Percentiles rank a stretch among this genome's conserved stretches.
phyloP scores from a whole-genome alignment of 768 basidiomycete genomes.

The Hygrophoropsis aurantiaca region DNA sequence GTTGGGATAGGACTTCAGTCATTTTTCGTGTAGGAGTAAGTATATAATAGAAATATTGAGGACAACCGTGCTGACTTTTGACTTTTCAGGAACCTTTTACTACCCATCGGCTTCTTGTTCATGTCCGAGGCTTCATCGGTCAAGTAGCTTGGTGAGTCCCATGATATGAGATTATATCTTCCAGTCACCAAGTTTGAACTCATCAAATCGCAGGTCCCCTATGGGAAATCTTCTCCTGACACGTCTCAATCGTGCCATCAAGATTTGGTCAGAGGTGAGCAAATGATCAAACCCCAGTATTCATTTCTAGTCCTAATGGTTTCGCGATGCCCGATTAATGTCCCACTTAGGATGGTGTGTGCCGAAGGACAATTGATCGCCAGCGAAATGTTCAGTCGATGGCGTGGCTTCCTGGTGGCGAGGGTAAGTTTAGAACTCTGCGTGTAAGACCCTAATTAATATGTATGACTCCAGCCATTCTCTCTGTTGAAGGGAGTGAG shows the following conservation, averaged over 20 bases:
- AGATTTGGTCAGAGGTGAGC: conserved; percentile 51
- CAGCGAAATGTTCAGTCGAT: conserved; percentile 47
- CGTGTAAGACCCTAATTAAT: conserved; percentile 8
- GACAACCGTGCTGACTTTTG: conserved; percentile 14
- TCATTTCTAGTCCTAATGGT: conserved; percentile 7
- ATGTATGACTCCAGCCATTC: conserved; percentile 37
- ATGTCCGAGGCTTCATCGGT: conserved; percentile 51
- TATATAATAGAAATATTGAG: conserved; percentile 5
- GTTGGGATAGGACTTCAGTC: conserved; percentile 52
- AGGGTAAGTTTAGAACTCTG: conserved; percentile 31
- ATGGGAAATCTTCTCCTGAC: conserved; percentile 45
- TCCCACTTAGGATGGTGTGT: conserved; percentile 53
- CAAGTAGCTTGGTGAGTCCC: conserved; percentile 50
- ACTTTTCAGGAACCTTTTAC: conserved; percentile 38
- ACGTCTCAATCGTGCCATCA: conserved; percentile 47
- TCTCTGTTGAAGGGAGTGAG: conserved; percentile 50
- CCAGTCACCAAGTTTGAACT: too few species aligned
- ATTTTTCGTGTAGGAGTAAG: conserved; percentile 50
- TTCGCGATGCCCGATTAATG: too few species aligned
- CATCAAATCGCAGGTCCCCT: conserved; percentile 51
- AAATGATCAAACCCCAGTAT: neutral
- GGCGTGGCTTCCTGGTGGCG: conserved; percentile 49
- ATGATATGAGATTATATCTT: too few species aligned
- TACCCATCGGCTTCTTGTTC: conserved; percentile 48
- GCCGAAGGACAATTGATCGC: conserved; percentile 50